These are phyloP conservation scores for Melanomma pulvis-pyrius DNA, from an alignment of 495 filamentous ascomycete genomes.

Conservation along the genomic window DNA sequence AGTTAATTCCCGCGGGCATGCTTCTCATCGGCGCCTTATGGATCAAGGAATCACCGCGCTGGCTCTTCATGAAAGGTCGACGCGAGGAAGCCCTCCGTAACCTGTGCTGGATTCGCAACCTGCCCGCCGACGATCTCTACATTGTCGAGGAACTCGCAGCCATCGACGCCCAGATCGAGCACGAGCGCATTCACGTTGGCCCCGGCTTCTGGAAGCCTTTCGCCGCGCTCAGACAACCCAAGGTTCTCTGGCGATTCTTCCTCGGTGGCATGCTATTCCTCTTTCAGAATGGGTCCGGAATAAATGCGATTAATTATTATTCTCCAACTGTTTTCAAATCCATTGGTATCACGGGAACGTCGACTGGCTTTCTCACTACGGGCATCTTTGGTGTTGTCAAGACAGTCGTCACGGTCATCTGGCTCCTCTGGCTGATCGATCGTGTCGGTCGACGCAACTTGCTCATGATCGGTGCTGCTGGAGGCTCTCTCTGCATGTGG, in stretches of 20 bases:
- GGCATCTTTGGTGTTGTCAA: constrained; percentile 42
- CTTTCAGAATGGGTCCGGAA: constrained; percentile 67
- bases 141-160: constrained; percentile 66
- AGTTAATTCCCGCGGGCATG: constrained; percentile 58
- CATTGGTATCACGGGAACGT: constrained; percentile 34
- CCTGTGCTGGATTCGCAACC: constrained; percentile 66
- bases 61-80: constrained; percentile 61
- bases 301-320: constrained; percentile 55
- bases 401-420: constrained; percentile 63
- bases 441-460: constrained; percentile 60
- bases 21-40: constrained; percentile 54
- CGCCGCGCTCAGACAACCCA: constrained; percentile 39
- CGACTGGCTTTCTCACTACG: constrained; percentile 36
- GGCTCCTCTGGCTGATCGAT: constrained; percentile 60
- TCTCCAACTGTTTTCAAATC: constrained; percentile 39
- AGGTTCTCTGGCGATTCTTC: constrained; percentile 65
- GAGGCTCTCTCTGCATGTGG: constrained; percentile 61
- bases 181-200: constrained; percentile 58
- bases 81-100: constrained; percentile 60
- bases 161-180: constrained; percentile 63
- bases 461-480: constrained; percentile 58
- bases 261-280: constrained; percentile 68
- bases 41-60: constrained; percentile 65
- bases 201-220: constrained; percentile 71
- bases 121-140: constrained; percentile 61